These are phyloP conservation scores for Amanita rubescens DNA, from an alignment of 768 basidiomycete species.

Conservation along the genomic window DNA sequence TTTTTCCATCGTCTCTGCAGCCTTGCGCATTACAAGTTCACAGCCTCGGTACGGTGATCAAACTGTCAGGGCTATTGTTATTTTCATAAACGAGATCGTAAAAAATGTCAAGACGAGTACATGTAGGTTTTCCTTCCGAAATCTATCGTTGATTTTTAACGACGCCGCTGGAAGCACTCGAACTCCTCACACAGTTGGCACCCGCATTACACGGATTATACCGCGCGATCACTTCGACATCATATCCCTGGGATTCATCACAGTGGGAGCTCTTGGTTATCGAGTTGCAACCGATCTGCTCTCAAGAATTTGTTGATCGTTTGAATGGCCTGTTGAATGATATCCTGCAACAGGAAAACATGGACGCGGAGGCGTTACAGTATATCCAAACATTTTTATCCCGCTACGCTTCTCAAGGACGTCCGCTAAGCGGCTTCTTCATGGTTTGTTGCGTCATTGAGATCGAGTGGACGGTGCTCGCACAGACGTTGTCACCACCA, in stretches of 20 bases:
- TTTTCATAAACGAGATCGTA: slow-evolving; percentile 52
- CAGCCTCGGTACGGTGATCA: slow-evolving; percentile 41
- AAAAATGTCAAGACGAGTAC: slow-evolving; percentile 43
- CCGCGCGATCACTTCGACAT: slow-evolving; percentile 74
- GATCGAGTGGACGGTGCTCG: slow-evolving; percentile 77
- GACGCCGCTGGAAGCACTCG: slow-evolving; percentile 40
- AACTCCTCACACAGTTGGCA: slow-evolving; percentile 65
- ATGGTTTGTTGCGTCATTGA: slow-evolving; percentile 86
- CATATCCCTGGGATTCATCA: slow-evolving; percentile 61
- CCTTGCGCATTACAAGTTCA: slow-evolving; percentile 56
- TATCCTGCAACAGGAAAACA: slow-evolving; percentile 48
- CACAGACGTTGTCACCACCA: slow-evolving; percentile 50
- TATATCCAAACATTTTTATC: slow-evolving; percentile 66
- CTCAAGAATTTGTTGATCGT: slow-evolving; percentile 57
- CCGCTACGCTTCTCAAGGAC: slow-evolving; percentile 66
- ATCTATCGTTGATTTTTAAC: not conserved
- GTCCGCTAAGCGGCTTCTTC: slow-evolving; percentile 83
- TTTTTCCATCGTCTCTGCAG: slow-evolving; percentile 68
- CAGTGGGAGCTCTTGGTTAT: slow-evolving; percentile 57
- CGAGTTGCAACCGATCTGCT: slow-evolving; percentile 54
- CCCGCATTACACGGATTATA: slow-evolving; percentile 85
- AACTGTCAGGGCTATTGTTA: slow-evolving; percentile 52
- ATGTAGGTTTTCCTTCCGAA: slow-evolving; percentile 36
- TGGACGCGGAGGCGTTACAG: slow-evolving; percentile 39
- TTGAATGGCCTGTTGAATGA: slow-evolving; percentile 66